Conservation (phyloP, 2,329 filamentous ascomycete genomes). For the Aaosphaeria arxii region DNA sequence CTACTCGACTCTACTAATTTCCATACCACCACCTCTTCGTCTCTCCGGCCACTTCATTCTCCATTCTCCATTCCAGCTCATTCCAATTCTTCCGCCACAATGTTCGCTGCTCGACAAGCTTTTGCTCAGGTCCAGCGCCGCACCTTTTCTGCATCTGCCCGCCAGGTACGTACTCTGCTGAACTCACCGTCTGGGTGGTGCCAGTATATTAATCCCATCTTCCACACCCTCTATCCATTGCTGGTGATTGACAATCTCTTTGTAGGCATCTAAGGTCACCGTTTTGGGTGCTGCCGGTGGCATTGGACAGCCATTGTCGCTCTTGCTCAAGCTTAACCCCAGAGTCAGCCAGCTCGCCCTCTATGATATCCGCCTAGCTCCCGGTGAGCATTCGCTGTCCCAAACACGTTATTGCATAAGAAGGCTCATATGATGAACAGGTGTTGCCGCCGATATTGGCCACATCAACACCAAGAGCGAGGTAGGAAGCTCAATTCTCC, state of each 20-base stretch:
- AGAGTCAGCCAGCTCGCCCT: constrained; percentile 90
- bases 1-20: not conserved
- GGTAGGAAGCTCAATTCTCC: constrained; percentile 34
- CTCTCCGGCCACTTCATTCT: constrained; percentile 6
- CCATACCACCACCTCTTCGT: constrained; percentile 5
- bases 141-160: constrained; percentile 52
- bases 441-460: constrained; percentile 95
- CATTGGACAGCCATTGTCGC: constrained; percentile 96
- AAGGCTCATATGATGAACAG: constrained; percentile 46
- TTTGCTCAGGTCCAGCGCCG: constrained; percentile 51
- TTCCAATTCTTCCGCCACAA: constrained; percentile 33
- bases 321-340: constrained; percentile 98
- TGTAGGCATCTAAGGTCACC: constrained; percentile 90
- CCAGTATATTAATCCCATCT: not conserved
- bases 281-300: constrained; percentile 96
- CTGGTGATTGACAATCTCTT: not conserved
- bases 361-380: constrained; percentile 94
- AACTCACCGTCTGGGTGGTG: not conserved
- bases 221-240: constrained; percentile 13
- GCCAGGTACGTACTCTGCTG: constrained; percentile 41
- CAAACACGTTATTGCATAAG: not conserved
- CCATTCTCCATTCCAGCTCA: constrained; percentile 18
- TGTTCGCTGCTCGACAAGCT: constrained; percentile 66
- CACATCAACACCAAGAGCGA: constrained; percentile 99
- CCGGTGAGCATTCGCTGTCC: constrained; percentile 61